Conservation (phyloP, 2,329 filamentous ascomycete genomes). For the Xylaria sp. region DNA sequence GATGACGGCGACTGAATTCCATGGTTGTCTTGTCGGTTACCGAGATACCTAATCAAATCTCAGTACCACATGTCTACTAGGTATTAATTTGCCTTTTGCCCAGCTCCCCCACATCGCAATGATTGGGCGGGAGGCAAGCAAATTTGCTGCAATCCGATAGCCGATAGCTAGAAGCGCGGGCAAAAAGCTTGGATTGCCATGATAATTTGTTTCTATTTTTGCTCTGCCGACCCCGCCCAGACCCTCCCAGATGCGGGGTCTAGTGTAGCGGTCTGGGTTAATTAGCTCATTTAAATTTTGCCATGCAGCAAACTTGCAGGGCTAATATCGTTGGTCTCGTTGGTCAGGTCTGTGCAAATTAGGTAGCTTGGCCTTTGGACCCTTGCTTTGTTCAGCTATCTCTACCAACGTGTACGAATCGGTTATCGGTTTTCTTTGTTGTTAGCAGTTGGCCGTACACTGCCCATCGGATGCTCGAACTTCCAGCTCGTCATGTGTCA, state of each 20-base stretch:
- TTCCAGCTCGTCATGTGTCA: conserved; percentile 5
- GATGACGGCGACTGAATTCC: no score
- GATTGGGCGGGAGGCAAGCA: conserved; percentile 30
- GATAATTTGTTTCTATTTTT: conserved; percentile 47
- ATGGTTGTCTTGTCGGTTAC: no score
- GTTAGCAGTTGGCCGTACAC: not conserved
- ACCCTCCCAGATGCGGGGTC: conserved; percentile 26
- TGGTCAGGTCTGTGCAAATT: not conserved
- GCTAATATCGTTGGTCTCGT: not conserved
- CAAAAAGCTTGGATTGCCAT: not conserved
- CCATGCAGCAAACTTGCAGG: not conserved
- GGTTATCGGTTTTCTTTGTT: conserved; percentile 2
- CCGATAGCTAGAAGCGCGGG: conserved; percentile 7
- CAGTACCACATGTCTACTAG: not conserved
- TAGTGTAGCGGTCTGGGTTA: conserved; percentile 26
- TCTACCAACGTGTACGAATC: not conserved
- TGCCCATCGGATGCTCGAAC: conserved; percentile 20
- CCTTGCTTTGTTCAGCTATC: not conserved
- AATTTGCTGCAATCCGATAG: conserved; percentile 26
- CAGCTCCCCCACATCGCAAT: not conserved
- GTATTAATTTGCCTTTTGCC: conserved; percentile 12
- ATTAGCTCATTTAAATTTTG: conserved; percentile 38
- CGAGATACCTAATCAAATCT: not conserved
- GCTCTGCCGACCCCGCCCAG: conserved; percentile 16
- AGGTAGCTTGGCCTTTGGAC: not conserved